Conservation (phyloP, 169 alveolate genomes). For the Besnoitia besnoiti region DNA sequence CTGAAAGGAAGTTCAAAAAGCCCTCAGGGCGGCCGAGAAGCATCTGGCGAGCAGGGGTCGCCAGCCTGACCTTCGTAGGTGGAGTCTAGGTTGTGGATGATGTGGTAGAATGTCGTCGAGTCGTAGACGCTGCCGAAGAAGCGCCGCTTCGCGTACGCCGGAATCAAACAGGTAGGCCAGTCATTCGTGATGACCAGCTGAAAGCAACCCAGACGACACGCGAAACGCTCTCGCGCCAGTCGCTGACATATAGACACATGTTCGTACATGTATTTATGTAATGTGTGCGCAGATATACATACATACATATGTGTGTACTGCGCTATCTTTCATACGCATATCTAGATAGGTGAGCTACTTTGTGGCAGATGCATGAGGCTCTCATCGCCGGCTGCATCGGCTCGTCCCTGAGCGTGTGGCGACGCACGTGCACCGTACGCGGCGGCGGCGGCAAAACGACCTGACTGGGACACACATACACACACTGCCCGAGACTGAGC, state of each 20-base stretch:
- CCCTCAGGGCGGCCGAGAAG: background rate
- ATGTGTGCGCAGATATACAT: background rate
- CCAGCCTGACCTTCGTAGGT: constrained; percentile 89
- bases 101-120: constrained; percentile 89
- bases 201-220: constrained; percentile 64
- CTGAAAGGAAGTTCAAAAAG: too few species aligned
- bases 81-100: constrained; percentile 89
- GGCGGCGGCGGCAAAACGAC: too few species aligned
- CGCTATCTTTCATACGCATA: too few species aligned
- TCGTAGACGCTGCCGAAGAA: constrained; percentile 85
- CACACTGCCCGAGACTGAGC: background rate
- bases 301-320: background rate
- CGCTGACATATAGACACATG: background rate
- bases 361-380: too few species aligned
- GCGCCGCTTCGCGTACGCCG: constrained; percentile 67
- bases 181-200: constrained; percentile 88
- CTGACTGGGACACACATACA: too few species aligned
- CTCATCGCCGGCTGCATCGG: too few species aligned
- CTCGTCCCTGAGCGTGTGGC: too few species aligned
- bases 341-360: too few species aligned
- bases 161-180: constrained; percentile 89
- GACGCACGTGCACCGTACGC: too few species aligned
- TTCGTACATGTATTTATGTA: background rate
- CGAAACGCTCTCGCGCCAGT: background rate
- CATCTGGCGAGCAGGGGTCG: background rate